Conservation (phyloP, 305 asterid species). For the Nicotiana rustica region DNA sequence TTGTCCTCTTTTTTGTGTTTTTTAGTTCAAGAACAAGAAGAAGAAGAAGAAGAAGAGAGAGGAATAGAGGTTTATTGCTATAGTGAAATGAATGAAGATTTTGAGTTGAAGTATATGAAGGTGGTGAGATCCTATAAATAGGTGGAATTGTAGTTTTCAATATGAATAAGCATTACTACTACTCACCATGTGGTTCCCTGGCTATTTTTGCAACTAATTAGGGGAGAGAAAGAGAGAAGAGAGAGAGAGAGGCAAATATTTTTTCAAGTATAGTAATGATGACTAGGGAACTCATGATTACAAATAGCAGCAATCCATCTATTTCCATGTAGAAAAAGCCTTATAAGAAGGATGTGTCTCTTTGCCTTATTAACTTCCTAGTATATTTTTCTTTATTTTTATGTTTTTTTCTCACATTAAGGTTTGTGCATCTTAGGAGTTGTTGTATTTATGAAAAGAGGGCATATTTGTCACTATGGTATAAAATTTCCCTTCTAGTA, state of each 20-base stretch:
- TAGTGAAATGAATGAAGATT: conserved; percentile 6
- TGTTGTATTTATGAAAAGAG: conserved; percentile 18
- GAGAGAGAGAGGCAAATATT: neutral
- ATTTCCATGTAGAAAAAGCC: conserved; percentile 52
- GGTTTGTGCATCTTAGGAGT: conserved; percentile 28
- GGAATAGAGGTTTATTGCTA: neutral
- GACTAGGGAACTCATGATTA: conserved; percentile 48
- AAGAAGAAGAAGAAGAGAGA: conserved; percentile 26
- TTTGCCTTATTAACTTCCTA: neutral
- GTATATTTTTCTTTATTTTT: neutral
- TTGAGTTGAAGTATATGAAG: conserved; percentile 32
- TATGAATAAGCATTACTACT: conserved; percentile 29
- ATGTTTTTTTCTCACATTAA: conserved; percentile 6
- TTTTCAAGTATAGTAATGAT: conserved; percentile 54
- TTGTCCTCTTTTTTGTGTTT: neutral
- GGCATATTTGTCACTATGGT: neutral
- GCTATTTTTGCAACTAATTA: conserved; percentile 1
- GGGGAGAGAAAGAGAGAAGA: neutral
- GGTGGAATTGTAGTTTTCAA: conserved; percentile 46
- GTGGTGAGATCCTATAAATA: conserved; percentile 43
- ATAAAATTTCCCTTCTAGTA: conserved; percentile 2
- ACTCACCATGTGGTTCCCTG: conserved; percentile 44
- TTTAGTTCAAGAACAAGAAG: conserved; percentile 27
- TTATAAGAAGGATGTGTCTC: conserved; percentile 45
- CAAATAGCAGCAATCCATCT: conserved; percentile 50